A percentile compares a stretch with the other conserved stretches of the same genome.
Conservation (phyloP, 345 rosid species). For the Melaleuca alternifolia region DNA sequence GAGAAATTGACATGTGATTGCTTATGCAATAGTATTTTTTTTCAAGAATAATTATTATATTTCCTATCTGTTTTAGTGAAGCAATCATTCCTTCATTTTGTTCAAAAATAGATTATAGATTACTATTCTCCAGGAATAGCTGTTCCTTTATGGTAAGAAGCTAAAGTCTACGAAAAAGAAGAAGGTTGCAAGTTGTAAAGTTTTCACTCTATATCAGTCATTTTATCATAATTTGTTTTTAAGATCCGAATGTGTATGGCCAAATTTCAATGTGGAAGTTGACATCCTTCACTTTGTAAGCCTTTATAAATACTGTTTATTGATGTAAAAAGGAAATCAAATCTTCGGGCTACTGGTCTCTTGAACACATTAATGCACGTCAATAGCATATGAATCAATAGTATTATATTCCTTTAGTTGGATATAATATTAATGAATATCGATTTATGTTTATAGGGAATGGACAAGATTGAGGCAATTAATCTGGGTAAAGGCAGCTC, state of each 20-base stretch:
- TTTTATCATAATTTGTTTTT: neutral
- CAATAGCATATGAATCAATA: neutral
- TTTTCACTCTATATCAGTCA: neutral
- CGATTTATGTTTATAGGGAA: neutral
- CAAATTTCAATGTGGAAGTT: neutral
- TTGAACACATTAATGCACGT: too few relatives aligned
- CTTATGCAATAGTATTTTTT: too few relatives aligned
- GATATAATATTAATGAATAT: too few relatives aligned
- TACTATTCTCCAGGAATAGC: too few relatives aligned
- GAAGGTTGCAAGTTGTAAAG: neutral
- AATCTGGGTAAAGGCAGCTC: too few relatives aligned
- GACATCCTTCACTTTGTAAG: neutral
- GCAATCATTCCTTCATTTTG: too few relatives aligned
- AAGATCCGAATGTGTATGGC: neutral
- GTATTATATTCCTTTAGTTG: too few relatives aligned
- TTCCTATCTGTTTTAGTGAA: too few relatives aligned
- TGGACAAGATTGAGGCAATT: too few relatives aligned
- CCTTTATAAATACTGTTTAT: neutral
- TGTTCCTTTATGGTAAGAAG: neutral
- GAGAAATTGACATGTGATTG: too few relatives aligned
- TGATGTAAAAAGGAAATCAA: neutral
- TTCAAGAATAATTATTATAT: too few relatives aligned
- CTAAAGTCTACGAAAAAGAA: neutral
- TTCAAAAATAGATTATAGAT: too few relatives aligned
- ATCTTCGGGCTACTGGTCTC: neutral